Conservation (phyloP, 768 basidiomycete genomes). For the Trametes elegans region DNA sequence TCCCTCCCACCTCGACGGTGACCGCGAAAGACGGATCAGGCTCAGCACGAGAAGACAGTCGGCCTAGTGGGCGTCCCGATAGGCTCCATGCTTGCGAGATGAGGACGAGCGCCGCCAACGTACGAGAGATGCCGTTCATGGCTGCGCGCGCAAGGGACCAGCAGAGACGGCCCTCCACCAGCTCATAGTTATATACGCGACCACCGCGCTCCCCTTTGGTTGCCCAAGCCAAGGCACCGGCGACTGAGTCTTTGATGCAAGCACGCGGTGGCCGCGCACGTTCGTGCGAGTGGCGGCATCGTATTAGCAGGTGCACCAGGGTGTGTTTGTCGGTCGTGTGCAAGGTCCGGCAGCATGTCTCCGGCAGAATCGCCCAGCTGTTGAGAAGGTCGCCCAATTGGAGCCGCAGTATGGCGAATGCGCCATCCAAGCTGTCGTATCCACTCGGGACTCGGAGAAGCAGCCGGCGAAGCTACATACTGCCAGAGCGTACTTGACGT, state of each 20-base stretch:
- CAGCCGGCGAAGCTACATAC: too few relatives aligned
- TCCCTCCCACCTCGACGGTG: constrained; percentile 37
- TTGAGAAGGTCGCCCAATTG: neutral
- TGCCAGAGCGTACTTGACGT: too few relatives aligned
- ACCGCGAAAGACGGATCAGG: constrained; percentile 26
- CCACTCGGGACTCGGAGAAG: too few relatives aligned
- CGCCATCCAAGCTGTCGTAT: neutral
- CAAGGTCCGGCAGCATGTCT: neutral
- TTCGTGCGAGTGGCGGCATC: neutral
- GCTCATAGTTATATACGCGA: neutral
- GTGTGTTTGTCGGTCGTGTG: neutral
- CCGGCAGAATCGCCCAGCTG: neutral
- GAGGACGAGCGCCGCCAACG: neutral
- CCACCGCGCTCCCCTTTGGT: neutral
- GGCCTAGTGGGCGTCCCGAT: neutral
- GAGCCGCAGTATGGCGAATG: too few relatives aligned
- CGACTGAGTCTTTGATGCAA: neutral
- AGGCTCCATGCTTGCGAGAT: neutral
- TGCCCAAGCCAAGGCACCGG: neutral
- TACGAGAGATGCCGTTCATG: neutral
- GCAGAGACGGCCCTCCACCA: too few relatives aligned
- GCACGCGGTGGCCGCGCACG: constrained; percentile 6
- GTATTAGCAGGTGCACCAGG: too few relatives aligned
- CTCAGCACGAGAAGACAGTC: constrained; percentile 5
- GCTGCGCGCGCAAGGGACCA: too few relatives aligned